Evolutionary conservation across 805 yeast genomes (phyloP), one percentile per base, ranked within the genome.

Genomic region (Sporopachydermia lactativora): DNA sequence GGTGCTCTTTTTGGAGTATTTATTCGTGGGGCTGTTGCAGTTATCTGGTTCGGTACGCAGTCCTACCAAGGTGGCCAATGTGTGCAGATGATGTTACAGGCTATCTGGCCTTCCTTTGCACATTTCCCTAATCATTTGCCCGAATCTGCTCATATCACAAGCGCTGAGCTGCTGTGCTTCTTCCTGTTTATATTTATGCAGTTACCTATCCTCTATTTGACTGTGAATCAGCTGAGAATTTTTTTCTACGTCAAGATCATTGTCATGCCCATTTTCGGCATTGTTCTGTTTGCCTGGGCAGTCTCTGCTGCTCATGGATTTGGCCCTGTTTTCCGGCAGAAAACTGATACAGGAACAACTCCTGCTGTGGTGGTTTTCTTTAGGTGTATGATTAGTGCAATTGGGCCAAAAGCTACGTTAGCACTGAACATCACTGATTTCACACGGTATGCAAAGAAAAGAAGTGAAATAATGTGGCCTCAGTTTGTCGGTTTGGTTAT

Each of bases 351-450:
- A 18, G 70, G 71, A 6, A 49, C 57, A 13, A 64, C 48, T 1
- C 57, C 64, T 41, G 70, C 59, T 3, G 66, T 68, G 68, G 62
- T 64, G 3, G n/a, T n/a, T n/a, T 66, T 66, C 46, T 58, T 65
- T 35, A 55, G 53, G 42, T 62, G 68, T 8, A 60, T 68, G 15
- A 63, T 64, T 65, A 62, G 62, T 46, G 51, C 70, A 8, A 57
- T 66, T 45, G 68, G 70, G n/a, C 64, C 64, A 52, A 64, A 64
- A 44, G 71, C 70, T 11, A 68, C 74, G 11, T 62, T 68, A 46
- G 64, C 65, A 49, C 60, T 62, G 16, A 68, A 68, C 52, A 70
- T 70, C 16, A 70, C 73, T 0, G 73, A 68, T 53, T 64, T 66
- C 45, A 53, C 72, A 4, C 61, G 73, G 45, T 67, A 65, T 45